Evolutionary conservation across 345 rosid genomes (phyloP).

Genomic region (Moricandia moricandioides): DNA sequence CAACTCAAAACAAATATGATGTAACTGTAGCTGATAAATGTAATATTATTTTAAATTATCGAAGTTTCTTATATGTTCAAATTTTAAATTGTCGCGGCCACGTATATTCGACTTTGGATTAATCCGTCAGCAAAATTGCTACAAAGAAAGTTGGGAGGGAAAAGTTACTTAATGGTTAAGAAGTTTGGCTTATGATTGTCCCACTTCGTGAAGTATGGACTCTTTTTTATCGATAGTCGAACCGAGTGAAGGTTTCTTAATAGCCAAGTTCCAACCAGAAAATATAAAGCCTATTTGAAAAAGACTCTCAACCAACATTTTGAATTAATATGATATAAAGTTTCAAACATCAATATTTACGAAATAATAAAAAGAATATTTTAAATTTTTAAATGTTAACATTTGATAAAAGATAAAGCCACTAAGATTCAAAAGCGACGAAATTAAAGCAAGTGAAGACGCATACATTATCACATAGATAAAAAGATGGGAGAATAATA

Average conservation of each 20-base stretch:
- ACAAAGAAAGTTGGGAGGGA: not conserved
- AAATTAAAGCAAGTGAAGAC: slow-evolving; percentile 31
- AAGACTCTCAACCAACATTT: slow-evolving; percentile 8
- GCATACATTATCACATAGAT: slow-evolving; percentile 32
- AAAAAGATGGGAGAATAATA: slow-evolving; percentile 17
- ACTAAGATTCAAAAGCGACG: slow-evolving; percentile 28
- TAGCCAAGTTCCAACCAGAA: slow-evolving; percentile 36
- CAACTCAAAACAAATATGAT: not conserved
- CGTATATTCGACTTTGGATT: not conserved
- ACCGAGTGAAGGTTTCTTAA: slow-evolving; percentile 30
- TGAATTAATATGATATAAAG: slow-evolving; percentile 22
- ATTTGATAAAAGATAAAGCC: slow-evolving; percentile 13
- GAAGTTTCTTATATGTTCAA: not conserved
- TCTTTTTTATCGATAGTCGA: slow-evolving; percentile 12
- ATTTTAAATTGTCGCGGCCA: not conserved
- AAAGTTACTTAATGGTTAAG: slow-evolving; percentile 37
- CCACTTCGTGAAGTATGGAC: slow-evolving; percentile 21
- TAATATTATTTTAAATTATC: not conserved
- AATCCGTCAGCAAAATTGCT: not conserved
- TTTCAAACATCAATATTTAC: slow-evolving; percentile 22
- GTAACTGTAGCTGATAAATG: not conserved
- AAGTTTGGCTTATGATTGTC: slow-evolving; percentile 15
- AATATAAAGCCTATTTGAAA: slow-evolving; percentile 23
- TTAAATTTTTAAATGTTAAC: not conserved
- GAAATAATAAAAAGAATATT: not conserved